phyloP scores from a whole-genome alignment of 352 stramenopile species.

The Phytophthora tubulina region DNA sequence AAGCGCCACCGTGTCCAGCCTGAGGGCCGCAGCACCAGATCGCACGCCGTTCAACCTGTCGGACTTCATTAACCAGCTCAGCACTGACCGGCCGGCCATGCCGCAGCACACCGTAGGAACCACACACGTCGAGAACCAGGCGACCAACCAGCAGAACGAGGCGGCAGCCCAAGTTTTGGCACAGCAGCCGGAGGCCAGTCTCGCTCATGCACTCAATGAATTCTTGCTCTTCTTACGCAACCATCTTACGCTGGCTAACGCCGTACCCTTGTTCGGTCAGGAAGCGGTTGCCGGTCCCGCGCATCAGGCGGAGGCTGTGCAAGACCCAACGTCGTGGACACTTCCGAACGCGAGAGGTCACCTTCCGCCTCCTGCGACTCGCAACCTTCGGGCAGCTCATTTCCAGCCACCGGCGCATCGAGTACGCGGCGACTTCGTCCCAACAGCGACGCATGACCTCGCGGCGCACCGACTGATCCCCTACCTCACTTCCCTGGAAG shows the following conservation, averaged over 20 bases:
- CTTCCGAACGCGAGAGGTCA: not conserved
- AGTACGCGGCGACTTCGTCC: not conserved
- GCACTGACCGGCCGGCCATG: no score
- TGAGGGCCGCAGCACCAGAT: no score
- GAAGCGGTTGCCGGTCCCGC: not conserved
- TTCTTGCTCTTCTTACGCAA: not conserved
- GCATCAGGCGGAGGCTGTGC: not conserved
- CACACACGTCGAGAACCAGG: no score
- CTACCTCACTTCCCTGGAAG: not conserved
- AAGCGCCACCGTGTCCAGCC: no score
- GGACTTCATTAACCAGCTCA: no score
- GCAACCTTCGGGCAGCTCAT: not conserved
- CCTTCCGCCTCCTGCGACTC: not conserved
- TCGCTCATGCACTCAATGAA: not conserved
- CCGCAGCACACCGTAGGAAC: no score
- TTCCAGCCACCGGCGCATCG: not conserved
- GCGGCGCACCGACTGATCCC: not conserved
- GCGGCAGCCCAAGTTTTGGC: no score
- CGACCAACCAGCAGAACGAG: no score
- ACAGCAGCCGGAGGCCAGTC: not conserved
- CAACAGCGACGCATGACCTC: not conserved
- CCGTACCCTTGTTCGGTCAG: not conserved
- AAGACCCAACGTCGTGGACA: not conserved
- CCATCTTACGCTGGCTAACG: not conserved
- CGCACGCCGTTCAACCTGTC: no score